Evolutionary conservation across 345 rosid species (phyloP).

Genomic region (Sonneratia caseolaris): DNA sequence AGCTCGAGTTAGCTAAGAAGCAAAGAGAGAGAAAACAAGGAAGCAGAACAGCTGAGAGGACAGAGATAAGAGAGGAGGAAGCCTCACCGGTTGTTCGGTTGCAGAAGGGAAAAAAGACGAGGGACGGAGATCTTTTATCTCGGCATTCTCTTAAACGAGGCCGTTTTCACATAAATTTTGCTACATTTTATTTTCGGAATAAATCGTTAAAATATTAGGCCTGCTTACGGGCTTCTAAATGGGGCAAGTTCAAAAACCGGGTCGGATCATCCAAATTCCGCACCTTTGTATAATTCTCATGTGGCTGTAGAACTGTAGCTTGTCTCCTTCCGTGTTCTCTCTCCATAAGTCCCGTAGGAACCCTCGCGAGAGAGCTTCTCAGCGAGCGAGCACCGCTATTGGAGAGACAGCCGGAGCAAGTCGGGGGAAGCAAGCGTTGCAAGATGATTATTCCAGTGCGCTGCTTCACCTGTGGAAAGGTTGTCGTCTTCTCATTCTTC

Average conservation of each 20-base stretch:
- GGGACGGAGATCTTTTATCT: neutral
- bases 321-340: too few relatives aligned
- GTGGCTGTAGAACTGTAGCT: too few relatives aligned
- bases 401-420: too few relatives aligned
- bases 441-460: slow-evolving; percentile 9
- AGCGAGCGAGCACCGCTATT: too few relatives aligned
- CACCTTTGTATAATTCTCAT: too few relatives aligned
- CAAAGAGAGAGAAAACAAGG: neutral
- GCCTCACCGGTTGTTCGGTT: slow-evolving; percentile 3
- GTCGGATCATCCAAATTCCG: too few relatives aligned
- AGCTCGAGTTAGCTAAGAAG: neutral
- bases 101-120: neutral
- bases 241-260: too few relatives aligned
- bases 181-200: too few relatives aligned
- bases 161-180: neutral
- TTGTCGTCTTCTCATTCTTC: neutral
- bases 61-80: neutral
- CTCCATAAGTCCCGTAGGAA: too few relatives aligned
- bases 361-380: too few relatives aligned
- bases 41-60: neutral
- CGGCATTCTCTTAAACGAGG: neutral
- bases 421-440: too few relatives aligned
- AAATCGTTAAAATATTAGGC: neutral
- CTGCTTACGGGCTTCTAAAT: neutral
- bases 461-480: slow-evolving; percentile 6